These are phyloP conservation scores for Botryobasidium botryosum DNA, from an alignment of 768 basidiomycete genomes.

Conservation along the genomic window DNA sequence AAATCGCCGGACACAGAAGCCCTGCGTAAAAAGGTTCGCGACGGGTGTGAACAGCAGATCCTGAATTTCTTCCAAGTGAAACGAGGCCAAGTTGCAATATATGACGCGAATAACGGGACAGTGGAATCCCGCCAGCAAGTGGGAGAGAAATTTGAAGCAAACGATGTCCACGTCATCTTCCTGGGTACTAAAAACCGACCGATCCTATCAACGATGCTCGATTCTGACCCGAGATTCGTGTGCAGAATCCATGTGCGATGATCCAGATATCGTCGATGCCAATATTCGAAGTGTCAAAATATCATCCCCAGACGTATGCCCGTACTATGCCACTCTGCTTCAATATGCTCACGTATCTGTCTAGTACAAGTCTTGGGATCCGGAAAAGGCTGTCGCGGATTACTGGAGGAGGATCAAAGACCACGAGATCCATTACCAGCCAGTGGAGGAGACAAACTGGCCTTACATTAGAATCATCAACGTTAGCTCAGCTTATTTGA, in stretches of 20 bases:
- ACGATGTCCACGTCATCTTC: conserved; percentile 83
- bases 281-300: conserved; percentile 97
- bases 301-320: conserved; percentile 85
- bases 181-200: conserved; percentile 38
- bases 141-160: conserved; percentile 71
- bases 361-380: conserved; percentile 86
- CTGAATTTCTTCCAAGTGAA: conserved; percentile 66
- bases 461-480: conserved; percentile 92
- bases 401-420: conserved; percentile 80
- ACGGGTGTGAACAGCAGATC: conserved; percentile 77
- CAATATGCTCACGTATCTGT: no score
- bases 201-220: background rate
- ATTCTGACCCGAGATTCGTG: background rate
- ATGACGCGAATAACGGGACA: conserved; percentile 93
- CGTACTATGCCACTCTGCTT: background rate
- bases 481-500: conserved; percentile 25
- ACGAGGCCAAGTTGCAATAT: conserved; percentile 90
- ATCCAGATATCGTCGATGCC: conserved; percentile 78
- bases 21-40: conserved; percentile 53
- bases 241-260: conserved; percentile 79
- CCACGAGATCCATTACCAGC: conserved; percentile 78
- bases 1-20: conserved; percentile 67
- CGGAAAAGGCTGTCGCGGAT: conserved; percentile 79
- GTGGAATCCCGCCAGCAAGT: conserved; percentile 46
- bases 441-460: conserved; percentile 80